Evolutionary conservation across 2,329 filamentous ascomycete species (phyloP).

Genomic region (Aspergillus ustus): DNA sequence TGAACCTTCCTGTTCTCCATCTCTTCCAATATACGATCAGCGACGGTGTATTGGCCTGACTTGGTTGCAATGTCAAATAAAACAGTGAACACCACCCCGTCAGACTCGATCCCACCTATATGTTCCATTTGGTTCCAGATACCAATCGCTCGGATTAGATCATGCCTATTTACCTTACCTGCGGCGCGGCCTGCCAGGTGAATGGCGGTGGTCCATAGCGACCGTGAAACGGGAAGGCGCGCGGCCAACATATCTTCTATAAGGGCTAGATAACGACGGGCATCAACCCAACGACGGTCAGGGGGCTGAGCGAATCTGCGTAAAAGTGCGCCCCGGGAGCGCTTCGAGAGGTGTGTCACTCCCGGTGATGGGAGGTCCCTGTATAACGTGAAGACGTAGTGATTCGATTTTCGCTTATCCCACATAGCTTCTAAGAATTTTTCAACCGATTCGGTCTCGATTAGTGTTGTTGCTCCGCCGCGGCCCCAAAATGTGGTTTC

Average conservation of each 20-base stretch:
- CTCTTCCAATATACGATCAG: constrained; percentile 82
- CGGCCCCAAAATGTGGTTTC: constrained; percentile 9
- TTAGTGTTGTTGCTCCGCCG: constrained; percentile 31
- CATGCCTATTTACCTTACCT: constrained; percentile 58
- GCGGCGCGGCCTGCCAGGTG: constrained; percentile 77
- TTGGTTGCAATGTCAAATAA: constrained; percentile 88
- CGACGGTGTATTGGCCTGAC: constrained; percentile 79
- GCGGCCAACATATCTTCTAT: constrained; percentile 80
- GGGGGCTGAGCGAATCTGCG: constrained; percentile 66
- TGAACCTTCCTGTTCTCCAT: constrained; percentile 71
- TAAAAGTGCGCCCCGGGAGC: constrained; percentile 66
- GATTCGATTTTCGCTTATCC: constrained; percentile 50
- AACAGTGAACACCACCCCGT: constrained; percentile 88
- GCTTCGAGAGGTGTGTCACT: constrained; percentile 54
- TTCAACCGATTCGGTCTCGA: constrained; percentile 43
- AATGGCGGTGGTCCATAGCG: constrained; percentile 85
- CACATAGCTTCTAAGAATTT: constrained; percentile 48
- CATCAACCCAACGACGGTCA: constrained; percentile 57
- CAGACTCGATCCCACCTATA: constrained; percentile 65
- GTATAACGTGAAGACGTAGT: constrained; percentile 59
- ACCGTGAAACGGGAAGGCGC: constrained; percentile 68
- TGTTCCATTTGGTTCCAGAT: constrained; percentile 92
- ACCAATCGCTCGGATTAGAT: constrained; percentile 71
- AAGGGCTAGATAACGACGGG: constrained; percentile 76
- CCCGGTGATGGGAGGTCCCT: constrained; percentile 58